Base-by-base conservation (phyloP, 2,329 filamentous ascomycete species). In the Cladobotryum protrusum region DNA sequence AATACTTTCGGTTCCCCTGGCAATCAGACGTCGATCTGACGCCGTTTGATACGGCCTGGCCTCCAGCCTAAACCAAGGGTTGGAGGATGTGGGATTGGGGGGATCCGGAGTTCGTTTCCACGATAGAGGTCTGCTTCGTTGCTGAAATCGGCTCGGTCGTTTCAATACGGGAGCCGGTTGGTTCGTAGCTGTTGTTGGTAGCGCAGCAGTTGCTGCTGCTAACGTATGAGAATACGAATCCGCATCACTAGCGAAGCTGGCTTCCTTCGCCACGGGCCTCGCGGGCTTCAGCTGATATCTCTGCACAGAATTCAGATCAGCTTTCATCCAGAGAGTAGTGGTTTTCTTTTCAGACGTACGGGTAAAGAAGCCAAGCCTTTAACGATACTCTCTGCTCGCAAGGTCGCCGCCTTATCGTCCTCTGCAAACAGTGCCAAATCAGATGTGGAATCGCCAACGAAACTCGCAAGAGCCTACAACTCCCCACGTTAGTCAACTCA, bases 11-110 rank as follows among this genome's bases (percentile, higher is more conserved):
- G 57, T 42, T 3, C 66, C 63, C 14, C 50, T 55, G 9, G 55
- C 54, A 37, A 68, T 65, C 0, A 56, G 52, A n/a, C 61, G 53
- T 13, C 65, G 63, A 36, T 63, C 57, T 32, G 50, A 34, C 3
- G 57, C 56, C 8, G 56, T 54, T 12, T 60, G 52, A 43, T 68
- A 68, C 3, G 57, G 66, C 29, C 58, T 56, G 13, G 43, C 14
- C 19, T 53, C 33, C 11, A 56, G 48, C 3, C 42, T 34, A 20
- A 56, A 51, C 49, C 48, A 53, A 19, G 20, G 41, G 19, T 49
- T 54, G 29, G 32, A 15, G 3, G 40, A 52, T 45, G 48, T n/a
- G 5, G 34, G n/a, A 40, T 29, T 9, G 24, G 24, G 32, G 19
- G 45, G 36, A 29, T 40, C 15, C 34, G 41, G 13, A 8, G 19